Conservation (phyloP, 2,329 filamentous ascomycete species). For the Botrytis aclada region DNA sequence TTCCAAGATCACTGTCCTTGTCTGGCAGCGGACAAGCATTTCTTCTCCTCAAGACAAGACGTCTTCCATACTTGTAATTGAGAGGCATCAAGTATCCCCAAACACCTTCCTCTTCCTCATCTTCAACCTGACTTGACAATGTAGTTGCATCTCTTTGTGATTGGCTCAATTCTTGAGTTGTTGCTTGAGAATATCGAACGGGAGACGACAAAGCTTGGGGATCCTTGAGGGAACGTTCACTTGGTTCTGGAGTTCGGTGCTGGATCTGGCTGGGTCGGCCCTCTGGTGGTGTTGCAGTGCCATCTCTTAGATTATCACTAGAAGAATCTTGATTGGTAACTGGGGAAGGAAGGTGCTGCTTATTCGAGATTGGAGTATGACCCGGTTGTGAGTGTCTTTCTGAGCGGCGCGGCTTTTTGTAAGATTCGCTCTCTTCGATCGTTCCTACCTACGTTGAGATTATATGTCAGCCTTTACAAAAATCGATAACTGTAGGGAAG, state of each 20-base stretch:
- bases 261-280: conserved; percentile 53
- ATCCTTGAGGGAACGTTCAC: conserved; percentile 15
- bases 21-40: conserved; percentile 63
- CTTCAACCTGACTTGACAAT: conserved; percentile 77
- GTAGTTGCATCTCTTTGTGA: conserved; percentile 59
- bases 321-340: conserved; percentile 67
- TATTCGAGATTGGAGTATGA: conserved; percentile 59
- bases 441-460: conserved; percentile 26
- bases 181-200: neutral
- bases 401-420: conserved; percentile 82
- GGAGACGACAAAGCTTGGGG: conserved; percentile 42
- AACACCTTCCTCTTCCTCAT: conserved; percentile 72
- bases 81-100: conserved; percentile 94
- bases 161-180: conserved; percentile 58
- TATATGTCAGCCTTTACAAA: conserved; percentile 25
- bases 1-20: conserved; percentile 41
- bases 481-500: neutral
- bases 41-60: conserved; percentile 73
- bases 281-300: conserved; percentile 67
- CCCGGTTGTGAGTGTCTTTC: conserved; percentile 58
- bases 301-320: conserved; percentile 59
- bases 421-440: conserved; percentile 30
- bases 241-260: conserved; percentile 42
- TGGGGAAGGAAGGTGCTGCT: conserved; percentile 75
- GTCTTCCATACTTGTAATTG: conserved; percentile 64